Base-by-base conservation (phyloP, 495 filamentous ascomycete species). In the Penicillium flavigenum region DNA sequence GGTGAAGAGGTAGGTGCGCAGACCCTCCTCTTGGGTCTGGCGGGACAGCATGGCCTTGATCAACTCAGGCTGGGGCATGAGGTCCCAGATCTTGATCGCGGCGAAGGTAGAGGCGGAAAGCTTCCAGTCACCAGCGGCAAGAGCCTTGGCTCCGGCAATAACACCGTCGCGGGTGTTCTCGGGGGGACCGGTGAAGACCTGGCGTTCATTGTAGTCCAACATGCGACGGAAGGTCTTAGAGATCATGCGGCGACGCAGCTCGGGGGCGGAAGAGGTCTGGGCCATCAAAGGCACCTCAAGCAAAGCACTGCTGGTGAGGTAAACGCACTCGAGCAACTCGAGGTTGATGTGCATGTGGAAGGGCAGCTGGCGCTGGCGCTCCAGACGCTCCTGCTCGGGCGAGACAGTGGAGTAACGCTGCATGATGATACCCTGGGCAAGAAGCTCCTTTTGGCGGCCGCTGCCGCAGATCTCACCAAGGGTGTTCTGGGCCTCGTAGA, bases 311-410 rank as follows among this genome's bases (percentile, higher is more conserved):
- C 91, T 97, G 55, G 94, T 97, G 45, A 99, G 86, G 75, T 99
- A 99, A 57, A 97, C 92, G 68, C 93, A 98, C 73, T 99, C 94
- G 4, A 99, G 85, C 29, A 99, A 84, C 66, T 99, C 94, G 20
- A 99, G 82, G 80, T 99, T 99, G 81, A 99, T 98, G 81, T 99
- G 94, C 90, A 97, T 96, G 78, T 99, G 94, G 84, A 99, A 99
- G 43, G 94, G 94, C 57, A 99, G 81, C 76, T 98, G 94, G 58
- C 94, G 86, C 72, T 98, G 94, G 61, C 92, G 86, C 74, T 99
- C 94, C 24, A 98, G 83, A 59, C 93, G 88, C 75, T 99, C 94
- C 72, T 98, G 95, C 77, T 99, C 94, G 5, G 94, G 95, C 17
- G 90, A 90, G 55, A 98, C 92, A 65, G 94, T 92, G 31, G 85